phyloP scores from a whole-genome alignment of 2,329 filamentous ascomycete genomes.

The Dryadomyces quercivorus region DNA sequence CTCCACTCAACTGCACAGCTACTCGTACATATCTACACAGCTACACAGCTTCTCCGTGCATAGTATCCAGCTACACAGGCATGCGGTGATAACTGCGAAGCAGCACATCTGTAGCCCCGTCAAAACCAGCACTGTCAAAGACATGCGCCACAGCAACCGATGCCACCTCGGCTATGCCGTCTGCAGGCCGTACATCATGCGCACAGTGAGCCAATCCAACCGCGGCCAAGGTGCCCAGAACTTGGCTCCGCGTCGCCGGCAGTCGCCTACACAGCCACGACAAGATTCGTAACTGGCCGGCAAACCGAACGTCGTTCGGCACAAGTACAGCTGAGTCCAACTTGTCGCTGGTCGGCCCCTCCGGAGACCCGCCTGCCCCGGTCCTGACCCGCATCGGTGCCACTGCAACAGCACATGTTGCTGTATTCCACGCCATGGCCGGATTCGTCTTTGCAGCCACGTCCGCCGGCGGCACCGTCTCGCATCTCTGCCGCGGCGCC shows the following conservation, averaged over 20 bases:
- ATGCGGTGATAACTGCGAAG: slow-evolving; percentile 6
- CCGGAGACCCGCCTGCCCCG: too few relatives aligned
- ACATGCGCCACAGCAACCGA: slow-evolving; percentile 9
- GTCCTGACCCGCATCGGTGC: slow-evolving; percentile 4
- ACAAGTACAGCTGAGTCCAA: slow-evolving; percentile 5
- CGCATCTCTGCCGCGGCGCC: slow-evolving; percentile 2
- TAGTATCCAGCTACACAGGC: too few relatives aligned
- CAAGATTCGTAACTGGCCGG: slow-evolving; percentile 13
- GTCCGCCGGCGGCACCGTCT: slow-evolving; percentile 5
- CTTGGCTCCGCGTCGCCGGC: slow-evolving; percentile 8
- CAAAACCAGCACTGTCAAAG: slow-evolving; percentile 9
- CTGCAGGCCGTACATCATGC: slow-evolving; percentile 13
- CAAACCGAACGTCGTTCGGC: slow-evolving; percentile 13
- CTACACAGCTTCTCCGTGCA: too few relatives aligned
- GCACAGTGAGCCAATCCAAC: slow-evolving; percentile 13
- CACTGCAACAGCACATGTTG: slow-evolving; percentile 6
- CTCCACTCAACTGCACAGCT: too few relatives aligned
- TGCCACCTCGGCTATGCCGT: slow-evolving; percentile 11
- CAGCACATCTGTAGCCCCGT: slow-evolving; percentile 9
- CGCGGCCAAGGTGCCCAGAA: slow-evolving; percentile 12
- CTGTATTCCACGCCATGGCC: slow-evolving; percentile 10
- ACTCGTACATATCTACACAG: too few relatives aligned
- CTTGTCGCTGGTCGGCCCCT: background rate
- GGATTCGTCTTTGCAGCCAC: background rate
- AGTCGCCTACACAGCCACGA: slow-evolving; percentile 10